Conservation (phyloP, 345 rosid genomes). For the Geranium brycei region DNA sequence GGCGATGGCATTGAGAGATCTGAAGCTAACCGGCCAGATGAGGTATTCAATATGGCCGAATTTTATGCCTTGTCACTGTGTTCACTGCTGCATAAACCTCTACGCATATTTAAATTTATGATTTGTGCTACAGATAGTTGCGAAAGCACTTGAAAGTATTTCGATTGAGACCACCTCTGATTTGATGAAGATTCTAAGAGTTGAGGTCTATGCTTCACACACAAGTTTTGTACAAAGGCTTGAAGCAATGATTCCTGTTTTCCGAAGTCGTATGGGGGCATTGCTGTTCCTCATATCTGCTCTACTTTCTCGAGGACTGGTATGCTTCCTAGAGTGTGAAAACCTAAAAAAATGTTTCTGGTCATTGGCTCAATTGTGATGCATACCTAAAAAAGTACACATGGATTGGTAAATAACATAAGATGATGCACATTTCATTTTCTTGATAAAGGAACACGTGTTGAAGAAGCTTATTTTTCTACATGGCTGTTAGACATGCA, state of each 20-base stretch:
- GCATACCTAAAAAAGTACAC: no score
- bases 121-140: conserved; percentile 27
- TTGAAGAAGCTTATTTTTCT: no score
- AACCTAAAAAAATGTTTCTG: not conserved
- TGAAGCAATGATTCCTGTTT: conserved; percentile 47
- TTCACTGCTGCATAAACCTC: not conserved
- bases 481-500: no score
- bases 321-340: conserved; percentile 18
- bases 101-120: not conserved
- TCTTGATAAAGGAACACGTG: no score
- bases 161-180: conserved; percentile 72
- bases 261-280: conserved; percentile 92
- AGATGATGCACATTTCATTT: no score
- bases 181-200: conserved; percentile 59
- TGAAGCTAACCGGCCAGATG: conserved; percentile 23
- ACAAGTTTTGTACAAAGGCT: conserved; percentile 45
- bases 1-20: conserved; percentile 22
- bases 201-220: conserved; percentile 40
- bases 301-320: conserved; percentile 93
- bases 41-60: conserved; percentile 26
- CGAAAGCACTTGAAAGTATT: conserved; percentile 50
- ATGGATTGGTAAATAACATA: no score
- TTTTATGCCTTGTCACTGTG: not conserved
- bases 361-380: not conserved
- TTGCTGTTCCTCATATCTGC: conserved; percentile 89